Evolutionary conservation across 805 yeast species (phyloP), one percentile per base, ranked within the genome.

Genomic region (Cyberlindnera sargentensis): DNA sequence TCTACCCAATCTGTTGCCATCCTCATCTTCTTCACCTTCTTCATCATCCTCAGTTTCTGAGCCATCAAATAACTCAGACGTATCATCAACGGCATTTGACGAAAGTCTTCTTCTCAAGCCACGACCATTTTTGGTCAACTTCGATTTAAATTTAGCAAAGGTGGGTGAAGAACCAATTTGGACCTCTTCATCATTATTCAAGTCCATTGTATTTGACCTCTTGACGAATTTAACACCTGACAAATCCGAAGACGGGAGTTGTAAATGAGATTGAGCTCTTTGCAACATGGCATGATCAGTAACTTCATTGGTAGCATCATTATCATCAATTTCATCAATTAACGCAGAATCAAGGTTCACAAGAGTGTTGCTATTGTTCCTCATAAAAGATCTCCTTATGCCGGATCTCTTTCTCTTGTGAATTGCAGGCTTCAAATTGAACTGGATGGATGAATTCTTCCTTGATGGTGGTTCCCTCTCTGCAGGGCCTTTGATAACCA

Each of bases 401-500:
- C 55, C 52, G 2, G 52, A 45, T 41, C 48, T 44, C 32, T 46
- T 47, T 36, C 50, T 47, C 10, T 42, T 10, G 23, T 42, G 46
- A 11, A 32, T 1, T n/a, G 49, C 48, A 47, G 47, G 34, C 28
- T 47, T 40, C 30, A 56, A 39, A 24, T 53, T 52, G 38, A 64
- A 63, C 24, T 63, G 66, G 23, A 64, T 54, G 7, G 57, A 53
- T 3, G 58, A 50, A 47, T 41, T 40, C 24, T 42, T 42, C 25
- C 47, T 47, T 6, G 49, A 46, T 31, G 57, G 58, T 61, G 11
- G 64, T 52, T 73, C 84, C 47, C 84, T 68, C 53, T 83, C 95
- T 20, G 82, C 76, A 1, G 98, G 96, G 1, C 93, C 82, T 47
- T 74, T 74, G 36, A 89, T 82, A 6, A 82, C 78, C 31, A 88